A percentile compares a stretch with the other conserved stretches of the same genome.
Evolutionary conservation across 1,284 basidiomycete genomes (phyloP).

Genomic region (Pascua sp.): DNA sequence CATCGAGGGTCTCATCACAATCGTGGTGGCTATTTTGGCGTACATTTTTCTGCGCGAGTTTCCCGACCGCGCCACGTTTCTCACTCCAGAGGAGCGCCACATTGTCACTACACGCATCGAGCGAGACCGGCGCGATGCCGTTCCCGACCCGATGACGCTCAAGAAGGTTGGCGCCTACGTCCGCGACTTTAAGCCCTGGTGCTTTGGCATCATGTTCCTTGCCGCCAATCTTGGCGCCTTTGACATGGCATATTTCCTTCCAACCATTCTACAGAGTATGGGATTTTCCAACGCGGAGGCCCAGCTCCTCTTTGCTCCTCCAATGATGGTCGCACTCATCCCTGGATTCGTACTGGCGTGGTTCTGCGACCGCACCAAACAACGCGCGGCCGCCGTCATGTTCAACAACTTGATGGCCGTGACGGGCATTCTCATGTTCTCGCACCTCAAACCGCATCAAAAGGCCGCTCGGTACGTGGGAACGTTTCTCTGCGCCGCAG

Average conservation of each 20-base stretch:
- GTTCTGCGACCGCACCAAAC: conserved; percentile 39
- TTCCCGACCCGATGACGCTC: conserved; percentile 45
- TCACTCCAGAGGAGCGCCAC: conserved; percentile 45
- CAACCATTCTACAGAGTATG: conserved; percentile 47
- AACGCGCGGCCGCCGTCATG: conserved; percentile 4
- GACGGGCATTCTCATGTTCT: conserved; percentile 15
- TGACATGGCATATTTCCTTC: conserved; percentile 47
- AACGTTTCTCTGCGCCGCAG: conserved; percentile 49
- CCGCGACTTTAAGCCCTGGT: conserved; percentile 50
- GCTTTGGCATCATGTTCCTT: conserved; percentile 49
- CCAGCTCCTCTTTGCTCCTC: conserved; percentile 48
- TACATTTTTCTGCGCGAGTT: conserved; percentile 46
- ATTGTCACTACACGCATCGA: conserved; percentile 50
- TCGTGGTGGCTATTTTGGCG: conserved; percentile 13
- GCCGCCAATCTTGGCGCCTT: conserved; percentile 19
- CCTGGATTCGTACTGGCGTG: conserved; percentile 43
- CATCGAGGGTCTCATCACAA: conserved; percentile 4
- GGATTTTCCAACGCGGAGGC: conserved; percentile 43
- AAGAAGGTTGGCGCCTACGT: conserved; percentile 41
- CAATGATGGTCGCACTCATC: conserved; percentile 46
- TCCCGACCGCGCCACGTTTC: conserved; percentile 52
- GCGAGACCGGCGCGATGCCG: conserved; percentile 50
- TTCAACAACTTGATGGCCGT: conserved; percentile 10
- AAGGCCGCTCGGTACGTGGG: conserved; percentile 48
- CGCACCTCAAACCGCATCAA: conserved; percentile 6